Percentiles rank a stretch among this genome's conserved stretches.
phyloP scores from a whole-genome alignment of 2,329 filamentous ascomycete genomes.

The Diaporthe amygdali region DNA sequence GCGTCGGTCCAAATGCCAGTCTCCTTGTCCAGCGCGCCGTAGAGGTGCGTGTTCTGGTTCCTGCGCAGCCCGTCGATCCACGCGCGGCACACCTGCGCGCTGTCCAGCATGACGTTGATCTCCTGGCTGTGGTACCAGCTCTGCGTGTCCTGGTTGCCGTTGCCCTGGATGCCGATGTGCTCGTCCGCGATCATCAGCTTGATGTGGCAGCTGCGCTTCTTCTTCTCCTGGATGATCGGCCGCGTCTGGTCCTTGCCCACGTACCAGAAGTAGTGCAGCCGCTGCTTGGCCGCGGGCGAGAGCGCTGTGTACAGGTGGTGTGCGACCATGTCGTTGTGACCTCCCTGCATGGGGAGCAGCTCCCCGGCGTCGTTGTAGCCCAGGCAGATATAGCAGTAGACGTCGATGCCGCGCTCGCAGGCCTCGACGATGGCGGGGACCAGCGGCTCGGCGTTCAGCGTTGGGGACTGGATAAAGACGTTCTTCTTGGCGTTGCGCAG shows the following conservation, averaged over 20 bases:
- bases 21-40: slow-evolving; percentile 55
- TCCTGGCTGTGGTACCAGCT: slow-evolving; percentile 81
- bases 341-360: slow-evolving; percentile 76
- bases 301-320: slow-evolving; percentile 63
- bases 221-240: slow-evolving; percentile 70
- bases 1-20: slow-evolving; percentile 69
- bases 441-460: slow-evolving; percentile 74
- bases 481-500: slow-evolving; percentile 66
- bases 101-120: slow-evolving; percentile 78
- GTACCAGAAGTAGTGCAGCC: slow-evolving; percentile 71
- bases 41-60: slow-evolving; percentile 69
- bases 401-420: slow-evolving; percentile 68
- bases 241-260: slow-evolving; percentile 73
- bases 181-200: slow-evolving; percentile 79
- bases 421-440: slow-evolving; percentile 68
- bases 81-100: slow-evolving; percentile 58
- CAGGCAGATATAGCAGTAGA: slow-evolving; percentile 75
- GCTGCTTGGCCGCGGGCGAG: slow-evolving; percentile 48
- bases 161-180: slow-evolving; percentile 72
- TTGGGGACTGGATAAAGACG: slow-evolving; percentile 81
- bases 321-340: slow-evolving; percentile 75
- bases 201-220: slow-evolving; percentile 74
- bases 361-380: slow-evolving; percentile 83
- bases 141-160: slow-evolving; percentile 82
- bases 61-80: slow-evolving; percentile 60